Evolutionary conservation across 768 basidiomycete genomes (phyloP), one percentile per base, ranked within the genome.

Genomic region (Tricholoma bakamatsutake): DNA sequence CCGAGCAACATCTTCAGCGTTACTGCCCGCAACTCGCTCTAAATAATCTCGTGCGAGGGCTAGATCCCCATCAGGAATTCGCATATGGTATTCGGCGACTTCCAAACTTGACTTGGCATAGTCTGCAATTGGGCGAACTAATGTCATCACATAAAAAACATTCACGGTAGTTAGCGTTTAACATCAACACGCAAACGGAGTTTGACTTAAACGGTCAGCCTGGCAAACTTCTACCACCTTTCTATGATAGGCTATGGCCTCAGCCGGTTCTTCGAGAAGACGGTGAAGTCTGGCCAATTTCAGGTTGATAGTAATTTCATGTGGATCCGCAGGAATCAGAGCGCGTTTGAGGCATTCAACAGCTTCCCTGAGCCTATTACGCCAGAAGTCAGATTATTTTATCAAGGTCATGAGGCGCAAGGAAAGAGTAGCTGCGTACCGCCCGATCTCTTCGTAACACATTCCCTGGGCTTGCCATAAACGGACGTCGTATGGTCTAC

Each of bases 381-480:
- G 49, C 5, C 53, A 33, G 7, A 8, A 13, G 11, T 53, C 43
- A 54, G 30, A 40, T 30, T 40, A 18, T 50, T 30, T n/a, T 24
- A 24, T 24, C 30, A 5, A 52, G 21, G 31, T 13, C 27, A 18
- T 37, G 46, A 28, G 46, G 46, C 21, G 21, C 10, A 11, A 39
- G 18, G 8, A 24, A 40, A 42, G 17, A 46, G 43, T 43, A 13
- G 47, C 28, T 28, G 68, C 80, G 59, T 62, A 91, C 94, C 86
- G 79, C 64, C 88, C 85, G 61, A 97, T 83, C 66, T 93, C 90
- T 69, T 95, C 91, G 69, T 98, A 98, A 62, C 94, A 96, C 62
- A 86, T 84, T 4, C 89, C 95, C 62, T 97, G 84, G 7, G 94
- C 94, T 63, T 92, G 89, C 97, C 97, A 98, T 72, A 98, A 79